These are phyloP conservation scores for Patellifolia procumbens DNA, from an alignment of 179 eudicot genomes.

Conservation along the genomic window DNA sequence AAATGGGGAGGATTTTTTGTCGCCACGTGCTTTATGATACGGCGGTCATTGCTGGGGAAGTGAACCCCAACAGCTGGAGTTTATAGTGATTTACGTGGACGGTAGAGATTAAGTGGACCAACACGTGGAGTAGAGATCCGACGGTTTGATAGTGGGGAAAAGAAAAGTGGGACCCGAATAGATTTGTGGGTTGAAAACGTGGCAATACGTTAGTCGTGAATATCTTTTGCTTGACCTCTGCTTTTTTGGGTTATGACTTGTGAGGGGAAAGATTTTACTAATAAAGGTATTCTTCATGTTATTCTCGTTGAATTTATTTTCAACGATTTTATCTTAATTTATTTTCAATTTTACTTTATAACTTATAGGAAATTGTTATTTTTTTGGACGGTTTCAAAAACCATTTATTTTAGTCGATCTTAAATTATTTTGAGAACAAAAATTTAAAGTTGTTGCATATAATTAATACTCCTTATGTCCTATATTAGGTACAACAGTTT, in stretches of 20 bases:
- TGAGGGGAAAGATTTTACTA: too few species aligned
- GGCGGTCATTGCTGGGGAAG: constrained; percentile 40
- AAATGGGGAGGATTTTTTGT: background rate
- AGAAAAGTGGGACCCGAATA: constrained; percentile 25
- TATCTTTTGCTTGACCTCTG: constrained; percentile 27
- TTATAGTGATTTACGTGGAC: constrained; percentile 29
- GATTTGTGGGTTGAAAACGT: constrained; percentile 31
- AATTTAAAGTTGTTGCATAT: too few species aligned
- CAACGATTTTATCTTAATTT: too few species aligned
- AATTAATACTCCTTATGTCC: too few species aligned
- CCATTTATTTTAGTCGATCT: too few species aligned
- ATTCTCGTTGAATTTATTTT: too few species aligned
- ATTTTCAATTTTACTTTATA: too few species aligned
- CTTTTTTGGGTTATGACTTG: background rate
- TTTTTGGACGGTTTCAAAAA: too few species aligned
- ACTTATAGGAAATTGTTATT: too few species aligned
- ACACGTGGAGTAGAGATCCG: constrained; percentile 32
- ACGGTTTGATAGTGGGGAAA: constrained; percentile 7
- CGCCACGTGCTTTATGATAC: constrained; percentile 29
- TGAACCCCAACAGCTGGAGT: constrained; percentile 30
- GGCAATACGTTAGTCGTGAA: constrained; percentile 28
- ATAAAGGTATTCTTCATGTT: too few species aligned
- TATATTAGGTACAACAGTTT: too few species aligned
- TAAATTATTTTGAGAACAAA: too few species aligned
- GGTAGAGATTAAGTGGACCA: constrained; percentile 22